These are phyloP conservation scores for Paramyrothecium sp. DNA, from an alignment of 2,329 filamentous ascomycete species.

Conservation along the genomic window DNA sequence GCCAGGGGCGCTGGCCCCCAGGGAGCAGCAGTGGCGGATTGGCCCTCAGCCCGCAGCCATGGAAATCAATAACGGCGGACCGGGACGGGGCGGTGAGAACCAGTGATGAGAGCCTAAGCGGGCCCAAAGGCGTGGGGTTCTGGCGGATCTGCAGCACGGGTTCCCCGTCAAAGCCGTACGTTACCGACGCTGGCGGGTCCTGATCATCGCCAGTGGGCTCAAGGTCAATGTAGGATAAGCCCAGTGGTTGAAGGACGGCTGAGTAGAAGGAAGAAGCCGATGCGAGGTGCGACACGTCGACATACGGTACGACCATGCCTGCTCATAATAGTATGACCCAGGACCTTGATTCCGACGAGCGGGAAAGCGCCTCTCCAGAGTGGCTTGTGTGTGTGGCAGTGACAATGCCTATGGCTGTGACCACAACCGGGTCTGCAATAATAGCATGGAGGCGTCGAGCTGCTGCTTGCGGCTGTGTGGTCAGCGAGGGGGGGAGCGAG, in stretches of 20 bases:
- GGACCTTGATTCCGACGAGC: no score
- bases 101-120: slow-evolving; percentile 46
- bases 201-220: slow-evolving; percentile 8
- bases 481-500: slow-evolving; percentile 11
- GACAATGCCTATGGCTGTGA: no score
- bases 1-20: slow-evolving; percentile 21
- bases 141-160: slow-evolving; percentile 47
- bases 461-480: background rate
- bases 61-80: slow-evolving; percentile 68
- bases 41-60: slow-evolving; percentile 65
- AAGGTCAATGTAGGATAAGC: slow-evolving; percentile 57
- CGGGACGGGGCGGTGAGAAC: slow-evolving; percentile 68
- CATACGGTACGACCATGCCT: slow-evolving; percentile 43
- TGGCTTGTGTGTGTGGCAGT: no score
- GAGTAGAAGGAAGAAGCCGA: slow-evolving; percentile 83
- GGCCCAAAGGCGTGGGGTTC: slow-evolving; percentile 33
- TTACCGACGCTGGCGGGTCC: slow-evolving; percentile 32
- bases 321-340: slow-evolving; percentile 8
- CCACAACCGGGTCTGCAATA: no score
- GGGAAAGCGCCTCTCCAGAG: no score
- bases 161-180: slow-evolving; percentile 34
- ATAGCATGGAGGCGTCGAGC: no score
- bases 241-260: slow-evolving; percentile 73
- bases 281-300: slow-evolving; percentile 73
- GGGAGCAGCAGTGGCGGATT: slow-evolving; percentile 45